Percentiles rank a stretch among this genome's conserved stretches.
Evolutionary conservation across 805 yeast species (phyloP).

Genomic region (Debaryomyces tyrocola): DNA sequence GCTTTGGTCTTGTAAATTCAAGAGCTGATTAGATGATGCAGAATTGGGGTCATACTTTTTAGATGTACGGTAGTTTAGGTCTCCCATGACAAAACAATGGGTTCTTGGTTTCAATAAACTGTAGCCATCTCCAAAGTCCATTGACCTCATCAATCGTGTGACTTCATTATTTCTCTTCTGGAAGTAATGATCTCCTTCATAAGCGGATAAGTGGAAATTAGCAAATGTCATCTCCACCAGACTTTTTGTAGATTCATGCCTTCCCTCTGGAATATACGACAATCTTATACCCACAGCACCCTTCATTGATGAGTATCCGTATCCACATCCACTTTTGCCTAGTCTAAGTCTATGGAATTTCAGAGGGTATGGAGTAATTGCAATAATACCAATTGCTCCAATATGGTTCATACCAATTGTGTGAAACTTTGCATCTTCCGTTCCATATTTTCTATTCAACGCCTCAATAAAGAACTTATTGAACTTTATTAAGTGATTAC

Average conservation of each 20-base stretch:
- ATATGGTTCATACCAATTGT: constrained; percentile 43
- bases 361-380: constrained; percentile 46
- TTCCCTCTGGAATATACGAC: constrained; percentile 21
- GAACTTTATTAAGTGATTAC: constrained; percentile 34
- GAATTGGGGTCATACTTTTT: constrained; percentile 14
- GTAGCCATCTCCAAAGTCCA: constrained; percentile 59
- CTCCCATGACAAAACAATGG: constrained; percentile 80
- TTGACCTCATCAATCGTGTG: constrained; percentile 46
- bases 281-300: constrained; percentile 71
- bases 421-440: constrained; percentile 32
- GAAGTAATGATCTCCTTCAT: constrained; percentile 58
- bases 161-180: constrained; percentile 55
- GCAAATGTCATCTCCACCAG: constrained; percentile 57
- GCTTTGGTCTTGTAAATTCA: constrained; percentile 23
- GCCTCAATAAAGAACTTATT: constrained; percentile 34
- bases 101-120: constrained; percentile 50
- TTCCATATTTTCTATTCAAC: constrained; percentile 33
- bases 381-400: constrained; percentile 60
- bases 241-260: constrained; percentile 11
- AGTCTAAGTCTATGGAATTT: constrained; percentile 23
- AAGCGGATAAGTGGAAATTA: constrained; percentile 73
- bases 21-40: constrained; percentile 16
- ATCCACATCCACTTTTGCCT: constrained; percentile 54
- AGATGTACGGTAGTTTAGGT: constrained; percentile 72
- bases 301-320: constrained; percentile 61